Evolutionary conservation across 352 stramenopile genomes (phyloP), one percentile per base, ranked within the genome.

Genomic region (Pythium apleroticum): DNA sequence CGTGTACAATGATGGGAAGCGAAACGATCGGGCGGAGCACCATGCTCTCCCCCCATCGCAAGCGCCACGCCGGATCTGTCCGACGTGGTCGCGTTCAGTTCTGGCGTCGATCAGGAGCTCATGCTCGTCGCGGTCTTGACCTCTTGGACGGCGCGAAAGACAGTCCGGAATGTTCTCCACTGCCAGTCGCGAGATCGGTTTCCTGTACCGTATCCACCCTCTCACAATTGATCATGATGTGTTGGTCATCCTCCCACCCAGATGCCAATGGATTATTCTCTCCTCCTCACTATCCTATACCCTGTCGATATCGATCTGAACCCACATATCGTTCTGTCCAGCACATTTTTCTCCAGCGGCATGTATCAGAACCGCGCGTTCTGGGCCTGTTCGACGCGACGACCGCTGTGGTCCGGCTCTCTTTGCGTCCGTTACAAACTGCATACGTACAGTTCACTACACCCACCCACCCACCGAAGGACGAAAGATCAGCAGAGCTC

Each of bases 341-440:
- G 33, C 6, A 35, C 30, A 41, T 17, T 50, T 27, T 50, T 7
- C 15, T 15, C 14, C 39, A 4, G 7, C 39, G 39, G 39, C 39
- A 48, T 48, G 43, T 50, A 50, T 50, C 43, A 50, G 43, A 50
- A 50, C 1, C 15, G 14, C 19, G 11, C 43, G 43, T 50, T 50
- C 43, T 27, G 43, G 20, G n/a, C 43, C 43, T 28, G 43, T 50
- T 50, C 43, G 43, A 50, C 43, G n/a, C 43, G n/a, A 50, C 43
- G 43, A 25, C 20, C 17, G n/a, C 7, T 41, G 43, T 50, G 43
- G 43, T 50, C 43, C 43, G 43, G 43, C 27, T 50, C 43, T 50
- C 19, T 50, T 19, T 50, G n/a, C 20, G 43, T 50, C 43, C 43
- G 43, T 50, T 50, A 50, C 43, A 50, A 41, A 41, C 33, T 41